Base-by-base conservation (phyloP, 805 yeast species). In the Kuraishia capsulata region DNA sequence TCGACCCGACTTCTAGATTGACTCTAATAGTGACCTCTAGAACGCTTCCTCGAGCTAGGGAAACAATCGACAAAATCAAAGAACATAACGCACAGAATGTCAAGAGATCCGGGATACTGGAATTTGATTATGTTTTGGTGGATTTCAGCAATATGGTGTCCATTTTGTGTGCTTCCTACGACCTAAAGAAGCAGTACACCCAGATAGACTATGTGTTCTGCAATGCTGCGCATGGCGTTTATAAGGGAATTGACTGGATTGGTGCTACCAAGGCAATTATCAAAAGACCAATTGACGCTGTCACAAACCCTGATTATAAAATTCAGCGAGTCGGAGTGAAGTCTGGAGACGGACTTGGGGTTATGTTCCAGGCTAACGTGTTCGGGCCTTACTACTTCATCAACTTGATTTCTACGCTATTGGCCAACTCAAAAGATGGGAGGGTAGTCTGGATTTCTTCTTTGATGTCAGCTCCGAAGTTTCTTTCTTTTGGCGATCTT, bases 321-420 rank as follows among this genome's bases (percentile, higher is more conserved):
- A 70, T 82, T 29, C 97, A 92, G 65, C 68, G 72, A 41, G 69
- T 75, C 14, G 96, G 97, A 3, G 78, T 80, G 20, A 76, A 72
- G 51, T 76, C 95, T 1, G 56, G 52, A 16, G 98, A 92, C 58
- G 88, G 76, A 0, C 49, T 90, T 66, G 97, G 97, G 1, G 62
- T 83, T 23, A 87, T 88, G 3, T 92, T 90, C 64, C 95, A 92
- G 59, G 94, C 92, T 4, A 92, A 92, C 54, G 96, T 90, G n/a
- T 86, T 92, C 61, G 96, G 95, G 0, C 97, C 97, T 2, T 89
- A 84, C 62, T 92, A 79, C 57, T 62, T 92, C 38, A 68, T 89
- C 39, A 84, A 82, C 47, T 78, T 73, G 44, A 60, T 90, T 17
- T 56, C 67, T 30, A 59, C 76, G 28, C 59, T 89, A n/a, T 46